These are phyloP conservation scores for Dioscorea dumetorum DNA, from an alignment of 106 monocot species.

Conservation along the genomic window DNA sequence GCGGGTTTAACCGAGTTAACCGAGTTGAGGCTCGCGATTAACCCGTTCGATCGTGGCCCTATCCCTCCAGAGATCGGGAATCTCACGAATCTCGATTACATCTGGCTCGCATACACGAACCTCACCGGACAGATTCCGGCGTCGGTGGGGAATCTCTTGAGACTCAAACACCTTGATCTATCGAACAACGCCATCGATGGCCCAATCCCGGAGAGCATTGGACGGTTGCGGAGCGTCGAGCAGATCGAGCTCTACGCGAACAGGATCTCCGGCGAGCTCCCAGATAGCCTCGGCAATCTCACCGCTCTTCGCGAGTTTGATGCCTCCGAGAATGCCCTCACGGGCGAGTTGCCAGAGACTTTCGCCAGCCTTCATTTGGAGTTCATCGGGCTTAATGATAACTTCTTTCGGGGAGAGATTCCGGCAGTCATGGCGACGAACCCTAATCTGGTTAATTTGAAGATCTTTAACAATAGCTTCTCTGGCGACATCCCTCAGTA, in stretches of 20 bases:
- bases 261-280: constrained; percentile 28
- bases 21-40: constrained; percentile 38
- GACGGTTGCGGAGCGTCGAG: constrained; percentile 19
- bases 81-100: constrained; percentile 28
- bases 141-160: constrained; percentile 31
- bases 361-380: constrained; percentile 27
- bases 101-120: constrained; percentile 34
- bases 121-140: constrained; percentile 34
- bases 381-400: constrained; percentile 43
- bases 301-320: constrained; percentile 28
- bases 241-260: constrained; percentile 47
- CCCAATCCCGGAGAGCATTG: constrained; percentile 38
- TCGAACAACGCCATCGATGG: constrained; percentile 32
- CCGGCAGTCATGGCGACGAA: constrained; percentile 30
- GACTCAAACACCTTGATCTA: constrained; percentile 36
- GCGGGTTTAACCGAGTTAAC: constrained; percentile 30
- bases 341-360: constrained; percentile 30
- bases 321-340: constrained; percentile 43
- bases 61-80: constrained; percentile 41
- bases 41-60: constrained; percentile 16
- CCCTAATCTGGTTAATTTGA: constrained; percentile 27
- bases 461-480: constrained; percentile 64
- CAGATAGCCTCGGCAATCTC: constrained; percentile 36
- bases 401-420: constrained; percentile 28
- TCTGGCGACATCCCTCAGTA: constrained; percentile 33